Evolutionary conservation across 83 land plant species (phyloP), one percentile per base, ranked within the genome.

Genomic region (Diphasiastrum complanatum): DNA sequence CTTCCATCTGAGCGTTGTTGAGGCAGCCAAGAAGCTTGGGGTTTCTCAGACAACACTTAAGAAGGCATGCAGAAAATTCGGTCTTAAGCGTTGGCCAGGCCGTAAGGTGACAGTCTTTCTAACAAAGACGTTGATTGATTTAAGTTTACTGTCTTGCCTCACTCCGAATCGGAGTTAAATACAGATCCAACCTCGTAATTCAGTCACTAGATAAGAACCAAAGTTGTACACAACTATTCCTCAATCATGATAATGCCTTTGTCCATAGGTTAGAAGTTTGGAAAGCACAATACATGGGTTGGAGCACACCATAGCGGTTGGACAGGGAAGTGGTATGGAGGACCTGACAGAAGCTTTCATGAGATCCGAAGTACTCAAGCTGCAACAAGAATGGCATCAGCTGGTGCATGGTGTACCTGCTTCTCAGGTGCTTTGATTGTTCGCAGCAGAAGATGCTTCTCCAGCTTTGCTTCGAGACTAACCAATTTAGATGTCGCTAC

Each of bases 331-430:
- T 40, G 75, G 75, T 4, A 58, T 72, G 70, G 75, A 72, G 60
- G 75, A 66, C 5, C 41, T 72, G 31, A 72, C 51, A 22, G 75
- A 65, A 31, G 75, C 75, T 20, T 66, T 65, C 72, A 72, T 72
- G 63, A 69, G 75, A 19, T 65, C 70, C 12, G 75, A 66, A 50
- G 70, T 72, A 1, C 29, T 43, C 0, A 72, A 72, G 43, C 47
- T 72, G 58, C 75, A 72, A 56, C 75, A 72, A 60, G 75, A 72
- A 51, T 65, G 65, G 75, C 70, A 72, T 35, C 75, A 72, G 16
- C 75, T 72, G 33, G 75, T 72, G 22, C 75, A 65, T 50, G 75
- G 75, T 3, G 49, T 59, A 30, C 75, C 75, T 30, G 51, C 75
- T 25, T 33, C 59, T 65, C 60, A 66, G 41, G 37, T 0, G 5